Conservation (phyloP, 495 filamentous ascomycete species). For the Penicillium dipodomyicola region DNA sequence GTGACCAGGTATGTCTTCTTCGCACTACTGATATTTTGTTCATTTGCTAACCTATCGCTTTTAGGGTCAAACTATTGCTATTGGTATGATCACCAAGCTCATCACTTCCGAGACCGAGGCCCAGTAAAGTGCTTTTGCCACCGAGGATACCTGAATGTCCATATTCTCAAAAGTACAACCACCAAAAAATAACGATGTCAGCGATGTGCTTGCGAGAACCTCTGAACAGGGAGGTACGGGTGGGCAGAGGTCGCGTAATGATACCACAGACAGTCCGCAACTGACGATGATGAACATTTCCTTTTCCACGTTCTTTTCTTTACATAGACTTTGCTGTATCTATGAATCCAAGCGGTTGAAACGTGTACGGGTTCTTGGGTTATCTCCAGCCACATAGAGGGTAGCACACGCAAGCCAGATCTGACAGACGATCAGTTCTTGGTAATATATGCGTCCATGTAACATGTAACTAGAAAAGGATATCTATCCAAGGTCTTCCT, state of each 20-base stretch:
- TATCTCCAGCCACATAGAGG: not conserved
- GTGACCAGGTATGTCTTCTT: conserved; percentile 71
- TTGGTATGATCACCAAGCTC: conserved; percentile 93
- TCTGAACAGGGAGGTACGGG: conserved; percentile 22
- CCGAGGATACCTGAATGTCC: conserved; percentile 14
- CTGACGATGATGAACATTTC: conserved; percentile 44
- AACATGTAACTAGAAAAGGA: conserved; percentile 1
- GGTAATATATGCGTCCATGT: conserved; percentile 10
- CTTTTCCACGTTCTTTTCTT: conserved; percentile 17
- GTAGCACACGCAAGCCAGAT: not conserved
- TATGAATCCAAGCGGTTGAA: conserved; percentile 25
- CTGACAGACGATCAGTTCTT: not conserved
- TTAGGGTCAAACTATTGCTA: conserved; percentile 93
- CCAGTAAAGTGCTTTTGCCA: conserved; percentile 19
- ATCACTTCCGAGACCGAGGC: conserved; percentile 46
- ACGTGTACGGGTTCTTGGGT: conserved; percentile 3
- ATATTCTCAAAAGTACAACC: conserved; percentile 17
- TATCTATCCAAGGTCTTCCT: conserved; percentile 11
- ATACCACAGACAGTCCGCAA: conserved; percentile 27
- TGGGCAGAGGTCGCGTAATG: conserved; percentile 26
- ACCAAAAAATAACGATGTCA: conserved; percentile 16
- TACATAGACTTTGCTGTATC: conserved; percentile 24
- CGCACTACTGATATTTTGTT: conserved; percentile 3
- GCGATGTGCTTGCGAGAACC: conserved; percentile 2
- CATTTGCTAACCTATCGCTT: conserved; percentile 15